Evolutionary conservation across 1,284 basidiomycete genomes (phyloP).

Genomic region (Porodaedalea pini): DNA sequence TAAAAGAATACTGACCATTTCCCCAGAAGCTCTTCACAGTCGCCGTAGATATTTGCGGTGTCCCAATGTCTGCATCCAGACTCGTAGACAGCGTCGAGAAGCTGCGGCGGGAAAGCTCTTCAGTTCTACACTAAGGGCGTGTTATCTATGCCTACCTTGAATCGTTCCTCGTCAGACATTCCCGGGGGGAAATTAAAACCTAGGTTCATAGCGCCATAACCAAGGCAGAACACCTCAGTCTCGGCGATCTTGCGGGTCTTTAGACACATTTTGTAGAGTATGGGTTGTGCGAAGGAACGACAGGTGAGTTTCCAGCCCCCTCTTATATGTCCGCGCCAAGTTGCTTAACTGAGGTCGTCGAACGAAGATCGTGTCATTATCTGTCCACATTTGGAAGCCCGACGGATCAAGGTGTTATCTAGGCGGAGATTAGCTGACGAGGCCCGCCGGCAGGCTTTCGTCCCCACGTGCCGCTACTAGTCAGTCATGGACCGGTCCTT

Average conservation of each 20-base stretch:
- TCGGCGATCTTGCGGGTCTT: slow-evolving; percentile 21
- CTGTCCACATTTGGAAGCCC: not conserved
- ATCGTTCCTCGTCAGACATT: slow-evolving; percentile 25
- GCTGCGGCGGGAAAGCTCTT: slow-evolving; percentile 25
- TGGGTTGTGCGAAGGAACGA: not conserved
- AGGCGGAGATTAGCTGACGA: not conserved
- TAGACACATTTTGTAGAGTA: not conserved
- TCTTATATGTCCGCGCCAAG: too few species aligned
- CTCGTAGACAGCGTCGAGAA: slow-evolving; percentile 39
- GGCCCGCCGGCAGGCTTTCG: not conserved
- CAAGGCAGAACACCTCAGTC: slow-evolving; percentile 18
- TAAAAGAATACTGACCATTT: slow-evolving; percentile 33
- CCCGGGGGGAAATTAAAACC: slow-evolving; percentile 14
- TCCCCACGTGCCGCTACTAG: not conserved
- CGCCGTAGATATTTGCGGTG: slow-evolving; percentile 40
- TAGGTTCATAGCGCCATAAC: slow-evolving; percentile 21
- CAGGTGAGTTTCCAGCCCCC: too few species aligned
- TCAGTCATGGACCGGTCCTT: not conserved
- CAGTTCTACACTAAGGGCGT: not conserved
- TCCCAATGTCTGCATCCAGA: slow-evolving; percentile 42
- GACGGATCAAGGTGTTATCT: not conserved
- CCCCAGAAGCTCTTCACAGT: slow-evolving; percentile 43
- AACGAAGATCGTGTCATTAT: too few species aligned
- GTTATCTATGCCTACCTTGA: slow-evolving; percentile 17
- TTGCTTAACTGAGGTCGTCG: too few species aligned